phyloP scores from a whole-genome alignment of 331 rosid species.

The Acacia pycnantha region DNA sequence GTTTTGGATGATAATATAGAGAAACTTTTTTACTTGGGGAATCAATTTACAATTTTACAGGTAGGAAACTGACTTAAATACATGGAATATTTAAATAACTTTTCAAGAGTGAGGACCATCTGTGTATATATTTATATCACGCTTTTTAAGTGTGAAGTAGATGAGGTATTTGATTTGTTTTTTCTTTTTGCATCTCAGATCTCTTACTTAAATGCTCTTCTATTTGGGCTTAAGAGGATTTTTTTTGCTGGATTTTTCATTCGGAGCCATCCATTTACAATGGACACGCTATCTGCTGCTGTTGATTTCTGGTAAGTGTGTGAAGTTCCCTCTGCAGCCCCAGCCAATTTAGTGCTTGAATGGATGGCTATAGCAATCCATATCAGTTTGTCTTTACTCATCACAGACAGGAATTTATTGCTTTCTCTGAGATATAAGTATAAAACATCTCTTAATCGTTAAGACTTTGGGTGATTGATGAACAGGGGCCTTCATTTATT shows the following conservation, averaged over 20 bases:
- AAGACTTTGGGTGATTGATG: not conserved
- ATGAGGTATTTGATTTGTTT: constrained; percentile 20
- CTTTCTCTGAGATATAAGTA: not conserved
- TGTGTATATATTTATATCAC: not conserved
- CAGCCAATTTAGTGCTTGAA: not conserved
- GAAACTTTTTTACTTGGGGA: not conserved
- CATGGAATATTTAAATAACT: not conserved
- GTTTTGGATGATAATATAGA: not conserved
- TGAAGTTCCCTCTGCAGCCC: not conserved
- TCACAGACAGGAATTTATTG: not conserved
- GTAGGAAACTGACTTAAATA: not conserved
- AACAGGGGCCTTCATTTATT: too few relatives aligned
- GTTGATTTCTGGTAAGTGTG: constrained; percentile 81
- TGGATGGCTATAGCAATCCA: not conserved
- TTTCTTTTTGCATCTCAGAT: constrained; percentile 42
- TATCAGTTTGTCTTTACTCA: not conserved
- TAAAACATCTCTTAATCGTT: not conserved
- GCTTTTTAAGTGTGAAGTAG: not conserved
- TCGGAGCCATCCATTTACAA: constrained; percentile 73
- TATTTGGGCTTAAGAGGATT: constrained; percentile 89
- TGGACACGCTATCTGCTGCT: constrained; percentile 90
- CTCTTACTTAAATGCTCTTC: constrained; percentile 87
- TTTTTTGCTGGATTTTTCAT: constrained; percentile 90
- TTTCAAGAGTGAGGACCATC: constrained; percentile 6
- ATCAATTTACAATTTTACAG: not conserved